phyloP scores from a whole-genome alignment of 2,329 filamentous ascomycete genomes.

The Cytospora leucostoma region DNA sequence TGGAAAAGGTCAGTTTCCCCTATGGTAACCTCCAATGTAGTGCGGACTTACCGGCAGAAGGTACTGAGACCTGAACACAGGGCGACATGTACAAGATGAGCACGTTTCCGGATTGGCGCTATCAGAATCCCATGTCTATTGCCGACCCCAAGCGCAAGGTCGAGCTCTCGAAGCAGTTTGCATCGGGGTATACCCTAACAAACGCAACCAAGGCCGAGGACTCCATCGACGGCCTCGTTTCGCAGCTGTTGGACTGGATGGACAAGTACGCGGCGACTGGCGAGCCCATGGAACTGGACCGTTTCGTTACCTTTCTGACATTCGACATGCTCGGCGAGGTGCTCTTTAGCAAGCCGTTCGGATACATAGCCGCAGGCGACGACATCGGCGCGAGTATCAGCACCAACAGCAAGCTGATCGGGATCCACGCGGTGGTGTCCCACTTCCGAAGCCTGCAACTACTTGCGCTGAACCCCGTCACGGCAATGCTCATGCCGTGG shows the following conservation, averaged over 20 bases:
- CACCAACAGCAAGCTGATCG: conserved; percentile 28
- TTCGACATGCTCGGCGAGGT: conserved; percentile 39
- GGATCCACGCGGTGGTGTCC: conserved; percentile 31
- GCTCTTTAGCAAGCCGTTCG: conserved; percentile 37
- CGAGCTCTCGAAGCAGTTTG: conserved; percentile 37
- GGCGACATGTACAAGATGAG: conserved; percentile 39
- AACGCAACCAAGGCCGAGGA: conserved; percentile 31
- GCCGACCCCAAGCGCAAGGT: conserved; percentile 39
- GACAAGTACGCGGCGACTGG: conserved; percentile 27
- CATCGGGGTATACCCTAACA: conserved; percentile 38
- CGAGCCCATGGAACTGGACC: conserved; percentile 30
- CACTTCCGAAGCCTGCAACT: conserved; percentile 34
- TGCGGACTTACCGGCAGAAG: neutral
- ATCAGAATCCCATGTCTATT: conserved; percentile 44
- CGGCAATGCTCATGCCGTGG: conserved; percentile 35
- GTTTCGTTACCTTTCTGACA: conserved; percentile 33
- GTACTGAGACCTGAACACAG: neutral
- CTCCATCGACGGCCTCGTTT: conserved; percentile 25
- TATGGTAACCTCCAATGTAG: neutral
- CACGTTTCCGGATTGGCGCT: conserved; percentile 42
- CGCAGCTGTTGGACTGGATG: conserved; percentile 28
- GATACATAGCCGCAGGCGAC: conserved; percentile 35
- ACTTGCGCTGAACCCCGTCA: conserved; percentile 35
- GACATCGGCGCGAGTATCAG: conserved; percentile 38
- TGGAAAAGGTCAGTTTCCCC: conserved; percentile 9